Evolutionary conservation across 352 stramenopile genomes (phyloP).

Genomic region (Phytophthora vignae): DNA sequence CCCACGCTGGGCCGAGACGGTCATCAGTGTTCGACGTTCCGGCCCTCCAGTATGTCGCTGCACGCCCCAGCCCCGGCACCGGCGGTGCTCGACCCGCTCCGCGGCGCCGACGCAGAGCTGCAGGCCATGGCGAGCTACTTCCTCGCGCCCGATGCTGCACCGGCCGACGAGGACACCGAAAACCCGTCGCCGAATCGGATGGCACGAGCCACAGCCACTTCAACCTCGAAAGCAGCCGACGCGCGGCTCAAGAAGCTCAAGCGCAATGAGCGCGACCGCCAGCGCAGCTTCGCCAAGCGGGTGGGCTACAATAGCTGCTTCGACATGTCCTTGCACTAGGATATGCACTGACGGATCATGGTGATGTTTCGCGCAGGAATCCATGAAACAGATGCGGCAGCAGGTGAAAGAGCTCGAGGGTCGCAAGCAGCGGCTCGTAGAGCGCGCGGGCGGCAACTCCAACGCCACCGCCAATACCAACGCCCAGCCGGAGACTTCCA

Average conservation of each 20-base stretch:
- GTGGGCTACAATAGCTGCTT: conserved; percentile 22
- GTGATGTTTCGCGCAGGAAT: conserved; percentile 31
- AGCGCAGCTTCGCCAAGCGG: conserved; percentile 62
- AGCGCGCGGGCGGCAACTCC: conserved; percentile 9
- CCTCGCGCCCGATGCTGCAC: conserved; percentile 23
- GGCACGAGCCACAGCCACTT: not conserved
- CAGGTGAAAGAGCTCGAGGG: conserved; percentile 54
- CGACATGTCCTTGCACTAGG: too few relatives aligned
- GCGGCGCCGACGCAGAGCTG: conserved; percentile 19
- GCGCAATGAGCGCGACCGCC: conserved; percentile 70
- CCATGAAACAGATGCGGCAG: conserved; percentile 61
- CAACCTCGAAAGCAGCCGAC: not conserved
- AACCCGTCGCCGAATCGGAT: conserved; percentile 21
- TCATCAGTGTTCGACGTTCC: conserved; percentile 27
- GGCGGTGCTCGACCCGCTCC: not conserved
- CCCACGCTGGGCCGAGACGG: conserved; percentile 10
- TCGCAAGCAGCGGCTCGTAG: conserved; percentile 50
- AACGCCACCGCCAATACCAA: not conserved
- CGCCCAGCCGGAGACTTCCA: not conserved
- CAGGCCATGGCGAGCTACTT: conserved; percentile 31
- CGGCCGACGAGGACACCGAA: conserved; percentile 11
- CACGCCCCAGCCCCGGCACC: too few relatives aligned
- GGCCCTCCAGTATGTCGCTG: conserved; percentile 12
- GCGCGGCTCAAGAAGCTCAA: conserved; percentile 45
- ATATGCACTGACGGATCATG: not conserved